phyloP scores from a whole-genome alignment of 495 filamentous ascomycete genomes.

The Aspergillus funiculosus region DNA sequence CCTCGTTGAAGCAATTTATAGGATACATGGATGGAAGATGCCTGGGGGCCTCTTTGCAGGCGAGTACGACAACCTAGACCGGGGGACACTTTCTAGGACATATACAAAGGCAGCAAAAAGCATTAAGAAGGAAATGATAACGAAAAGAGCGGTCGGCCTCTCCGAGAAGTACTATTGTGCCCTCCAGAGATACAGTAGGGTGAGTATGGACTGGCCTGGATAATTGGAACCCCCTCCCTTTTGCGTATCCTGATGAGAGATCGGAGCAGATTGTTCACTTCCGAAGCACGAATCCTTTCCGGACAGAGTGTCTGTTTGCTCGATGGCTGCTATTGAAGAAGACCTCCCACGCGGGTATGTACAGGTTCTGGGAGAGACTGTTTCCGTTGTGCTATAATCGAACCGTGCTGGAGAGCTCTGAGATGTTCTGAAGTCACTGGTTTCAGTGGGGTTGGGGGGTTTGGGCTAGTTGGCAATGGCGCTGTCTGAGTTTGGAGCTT shows the following conservation, averaged over 20 bases:
- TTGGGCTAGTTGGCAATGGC: background rate
- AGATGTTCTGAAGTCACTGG: conserved; percentile 14
- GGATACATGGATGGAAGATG: conserved; percentile 22
- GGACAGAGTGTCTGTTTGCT: conserved; percentile 32
- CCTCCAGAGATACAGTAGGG: conserved; percentile 31
- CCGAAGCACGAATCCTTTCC: conserved; percentile 31
- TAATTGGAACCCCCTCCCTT: too few species aligned
- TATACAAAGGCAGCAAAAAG: conserved; percentile 27
- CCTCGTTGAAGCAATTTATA: conserved; percentile 33
- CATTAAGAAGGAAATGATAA: conserved; percentile 22
- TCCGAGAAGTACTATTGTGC: conserved; percentile 23
- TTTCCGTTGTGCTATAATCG: conserved; percentile 36
- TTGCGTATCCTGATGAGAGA: conserved; percentile 11
- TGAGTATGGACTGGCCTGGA: too few species aligned
- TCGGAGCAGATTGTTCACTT: conserved; percentile 26
- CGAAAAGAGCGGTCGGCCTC: conserved; percentile 24
- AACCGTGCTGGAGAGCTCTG: conserved; percentile 28
- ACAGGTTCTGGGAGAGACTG: conserved; percentile 32
- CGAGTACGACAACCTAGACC: conserved; percentile 12
- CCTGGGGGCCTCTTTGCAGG: conserved; percentile 20
- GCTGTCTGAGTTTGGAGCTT: background rate
- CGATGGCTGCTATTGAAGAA: conserved; percentile 29
- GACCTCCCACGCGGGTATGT: conserved; percentile 22
- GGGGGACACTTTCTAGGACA: conserved; percentile 21
- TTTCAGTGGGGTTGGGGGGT: background rate